Evolutionary conservation across 2,329 filamentous ascomycete species (phyloP).

Genomic region (Gnomoniopsis smithogilvyi): DNA sequence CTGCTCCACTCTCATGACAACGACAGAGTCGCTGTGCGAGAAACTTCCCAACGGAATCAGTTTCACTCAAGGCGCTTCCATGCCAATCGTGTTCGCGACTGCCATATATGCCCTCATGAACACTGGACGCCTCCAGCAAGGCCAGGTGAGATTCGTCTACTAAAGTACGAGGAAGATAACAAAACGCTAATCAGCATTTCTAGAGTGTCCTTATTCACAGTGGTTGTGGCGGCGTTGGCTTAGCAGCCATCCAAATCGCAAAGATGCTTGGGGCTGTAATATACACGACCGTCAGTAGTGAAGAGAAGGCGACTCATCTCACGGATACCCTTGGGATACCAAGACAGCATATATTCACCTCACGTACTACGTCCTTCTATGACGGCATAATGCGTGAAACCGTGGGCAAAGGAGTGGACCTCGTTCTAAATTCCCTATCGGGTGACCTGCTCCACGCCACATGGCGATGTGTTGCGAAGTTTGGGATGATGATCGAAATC

Average conservation of each 20-base stretch:
- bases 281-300: background rate
- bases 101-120: conserved; percentile 2
- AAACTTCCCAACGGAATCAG: conserved; percentile 6
- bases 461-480: conserved; percentile 17
- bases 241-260: conserved; percentile 2
- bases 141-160: background rate
- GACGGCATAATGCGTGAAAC: conserved; percentile 26
- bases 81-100: background rate
- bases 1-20: background rate
- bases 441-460: conserved; percentile 4
- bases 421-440: conserved; percentile 7
- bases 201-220: conserved; percentile 6
- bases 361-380: conserved; percentile 25
- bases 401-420: conserved; percentile 24
- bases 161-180: too few species aligned
- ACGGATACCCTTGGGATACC: background rate
- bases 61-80: conserved; percentile 7
- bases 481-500: conserved; percentile 15
- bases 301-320: background rate
- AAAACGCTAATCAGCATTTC: too few species aligned
- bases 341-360: conserved; percentile 27
- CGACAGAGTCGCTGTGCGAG: background rate
- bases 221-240: conserved; percentile 3
- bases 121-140: background rate
- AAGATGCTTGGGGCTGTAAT: conserved; percentile 6